Percentiles rank a stretch among this genome's conserved stretches.
These are phyloP conservation scores for Solanum megistacrolobum DNA, from an alignment of 257 asterid species.

Conservation along the genomic window DNA sequence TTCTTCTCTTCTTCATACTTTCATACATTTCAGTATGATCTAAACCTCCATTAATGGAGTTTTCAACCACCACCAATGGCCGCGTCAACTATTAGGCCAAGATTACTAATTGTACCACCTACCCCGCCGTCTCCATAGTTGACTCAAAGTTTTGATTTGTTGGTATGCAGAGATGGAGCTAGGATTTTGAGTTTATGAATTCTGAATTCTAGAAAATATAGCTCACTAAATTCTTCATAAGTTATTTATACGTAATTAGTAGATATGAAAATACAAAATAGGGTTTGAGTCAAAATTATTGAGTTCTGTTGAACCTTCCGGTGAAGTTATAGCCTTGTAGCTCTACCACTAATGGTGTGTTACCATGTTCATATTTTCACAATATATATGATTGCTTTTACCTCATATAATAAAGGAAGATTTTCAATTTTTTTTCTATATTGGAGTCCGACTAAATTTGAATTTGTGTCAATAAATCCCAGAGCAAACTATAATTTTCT, in stretches of 20 bases:
- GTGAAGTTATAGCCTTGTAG: not conserved
- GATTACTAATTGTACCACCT: not conserved
- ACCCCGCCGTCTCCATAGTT: not conserved
- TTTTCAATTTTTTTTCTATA: not conserved
- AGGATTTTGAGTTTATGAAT: too few relatives aligned
- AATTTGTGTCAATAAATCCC: too few relatives aligned
- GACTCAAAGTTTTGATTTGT: not conserved
- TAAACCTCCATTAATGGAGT: too few relatives aligned
- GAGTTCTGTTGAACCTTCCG: fast-evolving
- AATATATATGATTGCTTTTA: not conserved
- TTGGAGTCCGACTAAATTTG: too few relatives aligned
- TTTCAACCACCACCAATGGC: not conserved
- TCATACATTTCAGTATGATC: too few relatives aligned
- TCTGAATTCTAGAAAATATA: too few relatives aligned
- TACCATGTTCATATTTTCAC: not conserved
- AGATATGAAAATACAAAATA: too few relatives aligned
- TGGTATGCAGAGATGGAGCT: too few relatives aligned
- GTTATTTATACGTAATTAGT: too few relatives aligned
- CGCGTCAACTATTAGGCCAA: not conserved
- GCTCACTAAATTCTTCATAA: not conserved
- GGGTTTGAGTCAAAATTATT: too few relatives aligned
- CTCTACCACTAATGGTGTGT: not conserved
- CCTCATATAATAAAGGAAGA: not conserved
- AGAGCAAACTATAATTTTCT: too few relatives aligned
- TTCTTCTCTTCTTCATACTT: too few relatives aligned